Evolutionary conservation across 805 yeast species (phyloP).

Genomic region (Kuraishia molischiana): DNA sequence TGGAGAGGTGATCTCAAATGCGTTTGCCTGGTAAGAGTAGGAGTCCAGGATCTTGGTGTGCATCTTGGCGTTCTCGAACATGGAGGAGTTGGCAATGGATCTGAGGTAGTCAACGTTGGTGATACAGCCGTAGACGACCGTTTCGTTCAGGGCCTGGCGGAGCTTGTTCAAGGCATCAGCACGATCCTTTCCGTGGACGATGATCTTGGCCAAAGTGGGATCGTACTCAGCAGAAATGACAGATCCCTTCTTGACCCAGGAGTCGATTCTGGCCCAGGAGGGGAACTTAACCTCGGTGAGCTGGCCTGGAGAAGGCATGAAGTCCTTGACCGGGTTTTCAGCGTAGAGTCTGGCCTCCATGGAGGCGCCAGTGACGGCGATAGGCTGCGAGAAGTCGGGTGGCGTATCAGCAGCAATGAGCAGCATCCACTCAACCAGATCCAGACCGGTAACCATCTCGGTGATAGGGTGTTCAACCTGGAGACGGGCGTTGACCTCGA

Average conservation of each 20-base stretch:
- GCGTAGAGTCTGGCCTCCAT: slow-evolving; percentile 97
- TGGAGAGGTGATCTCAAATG: slow-evolving; percentile 77
- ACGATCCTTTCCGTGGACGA: slow-evolving; percentile 88
- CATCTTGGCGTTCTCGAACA: slow-evolving; percentile 79
- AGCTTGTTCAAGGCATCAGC: slow-evolving; percentile 73
- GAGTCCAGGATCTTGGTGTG: slow-evolving; percentile 83
- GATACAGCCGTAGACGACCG: slow-evolving; percentile 79
- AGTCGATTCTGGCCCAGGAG: slow-evolving; percentile 84
- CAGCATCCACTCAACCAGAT: slow-evolving; percentile 96
- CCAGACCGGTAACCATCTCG: slow-evolving; percentile 90
- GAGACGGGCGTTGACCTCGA: slow-evolving; percentile 92
- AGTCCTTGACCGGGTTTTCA: slow-evolving; percentile 92
- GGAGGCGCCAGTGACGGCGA: slow-evolving; percentile 72
- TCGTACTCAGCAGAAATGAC: slow-evolving; percentile 87
- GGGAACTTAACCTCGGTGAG: slow-evolving; percentile 82
- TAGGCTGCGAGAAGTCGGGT: slow-evolving; percentile 58
- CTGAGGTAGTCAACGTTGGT: slow-evolving; percentile 87
- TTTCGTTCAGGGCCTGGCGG: slow-evolving; percentile 75
- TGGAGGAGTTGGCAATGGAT: slow-evolving; percentile 70
- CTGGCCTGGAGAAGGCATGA: slow-evolving; percentile 95
- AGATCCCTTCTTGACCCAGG: slow-evolving; percentile 90
- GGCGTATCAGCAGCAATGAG: slow-evolving; percentile 83
- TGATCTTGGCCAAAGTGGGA: slow-evolving; percentile 92
- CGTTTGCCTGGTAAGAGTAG: slow-evolving; percentile 69
- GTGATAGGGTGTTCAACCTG: slow-evolving; percentile 98